Evolutionary conservation across 768 basidiomycete genomes (phyloP).

Genomic region (Gymnopilus junonius): DNA sequence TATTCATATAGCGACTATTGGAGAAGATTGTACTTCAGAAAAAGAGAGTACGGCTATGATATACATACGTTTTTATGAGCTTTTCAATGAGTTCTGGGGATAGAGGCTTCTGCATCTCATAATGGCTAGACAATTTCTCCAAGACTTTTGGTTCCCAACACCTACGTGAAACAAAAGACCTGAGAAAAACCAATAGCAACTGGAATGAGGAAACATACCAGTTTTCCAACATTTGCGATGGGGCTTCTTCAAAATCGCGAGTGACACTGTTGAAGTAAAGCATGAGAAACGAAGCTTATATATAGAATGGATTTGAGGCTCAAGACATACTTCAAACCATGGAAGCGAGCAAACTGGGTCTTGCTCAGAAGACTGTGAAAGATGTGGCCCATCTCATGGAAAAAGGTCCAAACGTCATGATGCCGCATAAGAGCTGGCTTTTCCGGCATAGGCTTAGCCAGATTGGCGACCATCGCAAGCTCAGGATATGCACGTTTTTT

Average conservation of each 20-base stretch:
- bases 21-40: not conserved
- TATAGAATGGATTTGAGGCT: not conserved
- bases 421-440: constrained; percentile 88
- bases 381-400: constrained; percentile 87
- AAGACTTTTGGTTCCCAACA: constrained; percentile 86
- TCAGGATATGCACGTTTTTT: constrained; percentile 74
- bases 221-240: constrained; percentile 92
- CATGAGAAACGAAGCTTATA: not conserved
- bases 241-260: constrained; percentile 87
- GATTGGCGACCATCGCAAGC: constrained; percentile 87
- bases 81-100: constrained; percentile 76
- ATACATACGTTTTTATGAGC: constrained; percentile 71
- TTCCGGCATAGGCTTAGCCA: constrained; percentile 82
- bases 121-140: constrained; percentile 80
- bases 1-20: constrained; percentile 74
- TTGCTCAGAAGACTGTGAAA: constrained; percentile 72
- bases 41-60: not conserved
- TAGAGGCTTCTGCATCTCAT: constrained; percentile 72
- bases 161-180: constrained; percentile 38
- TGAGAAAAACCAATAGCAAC: too few species aligned
- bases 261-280: constrained; percentile 49
- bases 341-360: constrained; percentile 78
- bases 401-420: constrained; percentile 87
- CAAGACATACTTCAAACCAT: constrained; percentile 66
- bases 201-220: constrained; percentile 49